Evolutionary conservation across 2,329 filamentous ascomycete genomes (phyloP), one percentile per base, ranked within the genome.

Genomic region (Dactylonectria macrodidyma): DNA sequence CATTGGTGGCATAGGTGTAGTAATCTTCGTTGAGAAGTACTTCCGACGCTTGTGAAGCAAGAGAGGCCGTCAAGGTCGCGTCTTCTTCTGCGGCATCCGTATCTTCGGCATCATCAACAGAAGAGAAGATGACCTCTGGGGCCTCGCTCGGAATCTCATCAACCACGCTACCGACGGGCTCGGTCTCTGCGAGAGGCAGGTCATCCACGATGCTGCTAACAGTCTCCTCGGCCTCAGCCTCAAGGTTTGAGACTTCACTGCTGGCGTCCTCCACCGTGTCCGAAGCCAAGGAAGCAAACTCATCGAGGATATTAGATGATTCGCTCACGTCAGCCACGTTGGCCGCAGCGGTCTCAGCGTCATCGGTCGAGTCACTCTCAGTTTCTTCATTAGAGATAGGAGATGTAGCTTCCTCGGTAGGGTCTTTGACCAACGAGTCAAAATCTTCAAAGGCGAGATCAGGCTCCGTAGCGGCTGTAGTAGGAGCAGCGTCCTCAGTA

Each of bases 1-100:
- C 69, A 48, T 78, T 78, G 67, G 64, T 70, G 46, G 76, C 72
- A 69, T 75, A 66, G 30, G 73, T 64, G 55, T 71, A 69, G 51
- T 69, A 69, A 38, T 73, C 68, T 54, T 72, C 68, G 54, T 68
- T 69, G 50, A 76, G 58, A n/a, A 78, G 66, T 52, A 64, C 73
- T 58, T 78, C 73, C 36, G 75, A 70, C 46, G 74, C 73, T 59
- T 74, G 68, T 30, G 76, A 77, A 38, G 69, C 76, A 67, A 77
- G 65, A 48, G 72, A 66, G 24, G 59, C 69, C 56, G 72, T 74
- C 50, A 56, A 71, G 54, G 71, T 72, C 59, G 67, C 68, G 46
- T 75, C 69, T 65, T 64, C 56, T 51, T 60, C 48, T 22, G 44
- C 51, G 48, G 61, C 26, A 16, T 76, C 71, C 30, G 60, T 59